A percentile compares a stretch with the other conserved stretches of the same genome.
Evolutionary conservation across 306 rosid species (phyloP).

Genomic region (Heteromeles arbutifolia): DNA sequence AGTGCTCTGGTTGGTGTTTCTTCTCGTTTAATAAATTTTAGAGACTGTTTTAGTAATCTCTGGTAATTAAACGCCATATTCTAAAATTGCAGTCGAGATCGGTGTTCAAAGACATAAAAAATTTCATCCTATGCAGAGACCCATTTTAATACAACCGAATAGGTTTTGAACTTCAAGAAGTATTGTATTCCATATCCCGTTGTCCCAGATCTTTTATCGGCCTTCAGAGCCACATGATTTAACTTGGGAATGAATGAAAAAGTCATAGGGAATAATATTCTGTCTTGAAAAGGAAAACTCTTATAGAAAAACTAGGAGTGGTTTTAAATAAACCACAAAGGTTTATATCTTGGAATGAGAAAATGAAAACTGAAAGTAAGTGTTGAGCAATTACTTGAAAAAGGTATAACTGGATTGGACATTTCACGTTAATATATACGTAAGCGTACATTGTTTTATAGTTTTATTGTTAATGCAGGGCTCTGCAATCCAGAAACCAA

Average conservation of each 20-base stretch:
- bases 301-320: not conserved
- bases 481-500: conserved; percentile 80
- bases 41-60: not conserved
- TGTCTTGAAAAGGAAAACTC: not conserved
- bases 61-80: not conserved
- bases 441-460: not conserved
- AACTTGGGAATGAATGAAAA: not conserved
- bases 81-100: not conserved
- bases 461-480: conserved; percentile 41
- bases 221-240: not conserved
- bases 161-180: not conserved
- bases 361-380: not conserved
- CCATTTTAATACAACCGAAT: not conserved
- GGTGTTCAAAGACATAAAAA: not conserved
- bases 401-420: not conserved
- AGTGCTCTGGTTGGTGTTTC: conserved; percentile 80
- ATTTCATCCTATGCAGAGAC: not conserved
- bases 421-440: not conserved
- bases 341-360: not conserved
- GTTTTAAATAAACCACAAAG: not conserved
- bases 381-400: not conserved
- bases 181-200: not conserved
- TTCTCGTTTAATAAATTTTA: conserved; percentile 2
- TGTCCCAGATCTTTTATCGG: not conserved
- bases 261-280: not conserved